Evolutionary conservation across 208 protist genomes (phyloP), one percentile per base, ranked within the genome.

Genomic region (Trypanosoma platydactyli): DNA sequence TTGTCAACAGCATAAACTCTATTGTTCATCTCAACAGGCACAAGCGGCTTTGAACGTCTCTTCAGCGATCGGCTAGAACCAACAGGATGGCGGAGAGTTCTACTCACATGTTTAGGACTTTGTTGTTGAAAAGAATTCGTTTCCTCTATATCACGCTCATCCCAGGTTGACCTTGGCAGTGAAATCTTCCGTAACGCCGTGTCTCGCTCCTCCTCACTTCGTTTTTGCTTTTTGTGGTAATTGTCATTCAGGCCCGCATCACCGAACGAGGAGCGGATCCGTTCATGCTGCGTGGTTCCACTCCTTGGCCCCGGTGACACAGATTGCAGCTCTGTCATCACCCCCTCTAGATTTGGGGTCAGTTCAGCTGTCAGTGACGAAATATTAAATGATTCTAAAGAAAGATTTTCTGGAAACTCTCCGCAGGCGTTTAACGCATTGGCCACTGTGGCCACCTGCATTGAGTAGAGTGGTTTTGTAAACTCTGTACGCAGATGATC

Each of bases 391-490:
- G 79, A 84, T 33, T 65, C 64, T 48, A 70, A 53, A 13, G 84
- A 85, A 51, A 91, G 86, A 45, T 59, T 52, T 15, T 70, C 73
- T 12, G 84, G 83, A 51, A 86, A 79, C 20, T 84, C 69, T 0
- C 78, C 68, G 1, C 49, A 50, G 5, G 77, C 69, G 62, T 79
- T 72, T 5, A 95, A 44, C 18, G 73, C 84, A 48, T 91, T 83
- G 0, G 89, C 89, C 27, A 95, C 81, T 20, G 89, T 95, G 13
- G 86, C 89, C 48, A 95, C 83, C 70, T 95, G 89, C 79, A 94
- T 88, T 3, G 89, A 90, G 68, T 89, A 91, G 24, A 95, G 60
- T 6, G 89, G 75, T 16, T 76, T 77, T 11, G 73, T 66, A 18
- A 35, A 53, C 40, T 91, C 89, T 1, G 75, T 71, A 30, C 65